Conservation (phyloP, 2,329 filamentous ascomycete species). For the Huntiella savannae region DNA sequence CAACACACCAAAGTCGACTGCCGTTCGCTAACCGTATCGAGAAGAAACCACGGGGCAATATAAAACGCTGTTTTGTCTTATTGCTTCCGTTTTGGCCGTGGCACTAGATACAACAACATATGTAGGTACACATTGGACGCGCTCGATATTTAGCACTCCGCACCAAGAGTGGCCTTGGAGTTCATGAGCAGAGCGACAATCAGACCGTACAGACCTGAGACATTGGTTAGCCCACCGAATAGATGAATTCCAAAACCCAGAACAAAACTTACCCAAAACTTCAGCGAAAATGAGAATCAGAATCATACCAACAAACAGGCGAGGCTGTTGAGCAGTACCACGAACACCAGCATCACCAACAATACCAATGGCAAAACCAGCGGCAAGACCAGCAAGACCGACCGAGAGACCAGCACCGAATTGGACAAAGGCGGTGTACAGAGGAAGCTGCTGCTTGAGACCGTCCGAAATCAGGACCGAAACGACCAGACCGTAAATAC, state of each 20-base stretch:
- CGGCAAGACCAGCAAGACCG: constrained; percentile 65
- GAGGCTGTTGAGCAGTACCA: constrained; percentile 66
- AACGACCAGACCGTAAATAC: constrained; percentile 88
- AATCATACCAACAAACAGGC: constrained; percentile 94
- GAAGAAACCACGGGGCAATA: no score
- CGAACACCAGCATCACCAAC: constrained; percentile 78
- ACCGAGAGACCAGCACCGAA: constrained; percentile 67
- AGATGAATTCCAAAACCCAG: neutral
- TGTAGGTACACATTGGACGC: neutral
- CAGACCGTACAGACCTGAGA: constrained; percentile 83
- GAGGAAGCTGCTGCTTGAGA: constrained; percentile 49
- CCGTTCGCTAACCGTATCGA: no score
- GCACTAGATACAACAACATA: no score
- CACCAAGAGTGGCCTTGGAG: constrained; percentile 60
- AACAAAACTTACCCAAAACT: constrained; percentile 63
- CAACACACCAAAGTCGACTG: no score
- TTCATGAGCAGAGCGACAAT: constrained; percentile 99
- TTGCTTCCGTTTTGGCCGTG: no score
- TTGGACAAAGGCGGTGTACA: constrained; percentile 74
- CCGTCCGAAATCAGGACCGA: constrained; percentile 73
- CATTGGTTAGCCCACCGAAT: neutral
- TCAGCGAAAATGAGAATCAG: constrained; percentile 98
- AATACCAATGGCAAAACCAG: constrained; percentile 73
- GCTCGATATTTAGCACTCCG: constrained; percentile 33
- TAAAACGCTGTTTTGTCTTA: no score